A percentile compares a stretch with the other conserved stretches of the same genome.
These are phyloP conservation scores for Rhizoclosmatium globosum DNA, from an alignment of 192 early-diverging fungal species.

Conservation along the genomic window DNA sequence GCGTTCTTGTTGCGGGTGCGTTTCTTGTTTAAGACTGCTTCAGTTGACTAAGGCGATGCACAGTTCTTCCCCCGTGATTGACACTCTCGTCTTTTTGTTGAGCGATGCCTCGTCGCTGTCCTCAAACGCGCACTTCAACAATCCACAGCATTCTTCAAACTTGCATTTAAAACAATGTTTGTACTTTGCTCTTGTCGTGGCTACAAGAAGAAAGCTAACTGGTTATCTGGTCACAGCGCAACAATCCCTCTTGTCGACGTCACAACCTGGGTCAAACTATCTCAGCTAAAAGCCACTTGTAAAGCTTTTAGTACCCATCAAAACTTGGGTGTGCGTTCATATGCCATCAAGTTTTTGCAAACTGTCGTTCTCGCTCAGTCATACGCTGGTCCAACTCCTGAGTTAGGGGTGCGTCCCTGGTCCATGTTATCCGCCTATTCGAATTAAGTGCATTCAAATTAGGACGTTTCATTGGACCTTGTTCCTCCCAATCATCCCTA, in stretches of 20 bases:
- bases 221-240: background rate
- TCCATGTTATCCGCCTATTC: background rate
- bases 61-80: conserved; percentile 25
- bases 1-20: conserved; percentile 21
- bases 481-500: conserved; percentile 46
- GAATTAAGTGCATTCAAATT: background rate
- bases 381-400: background rate
- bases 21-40: background rate
- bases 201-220: background rate
- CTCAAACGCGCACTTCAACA: conserved; percentile 6
- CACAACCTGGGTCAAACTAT: conserved; percentile 21
- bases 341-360: conserved; percentile 28
- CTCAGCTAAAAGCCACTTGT: conserved; percentile 2
- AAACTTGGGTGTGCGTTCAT: conserved; percentile 1
- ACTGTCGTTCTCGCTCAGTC: conserved; percentile 18
- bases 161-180: conserved; percentile 22
- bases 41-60: background rate
- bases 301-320: background rate
- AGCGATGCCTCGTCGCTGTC: background rate
- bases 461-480: conserved; percentile 48
- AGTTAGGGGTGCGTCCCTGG: background rate
- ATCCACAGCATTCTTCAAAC: conserved; percentile 1
- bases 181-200: background rate
- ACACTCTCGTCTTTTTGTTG: conserved; percentile 27
- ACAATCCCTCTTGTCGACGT: conserved; percentile 22